Evolutionary conservation across 768 basidiomycete genomes (phyloP).

Genomic region (Polyporus arcularius): DNA sequence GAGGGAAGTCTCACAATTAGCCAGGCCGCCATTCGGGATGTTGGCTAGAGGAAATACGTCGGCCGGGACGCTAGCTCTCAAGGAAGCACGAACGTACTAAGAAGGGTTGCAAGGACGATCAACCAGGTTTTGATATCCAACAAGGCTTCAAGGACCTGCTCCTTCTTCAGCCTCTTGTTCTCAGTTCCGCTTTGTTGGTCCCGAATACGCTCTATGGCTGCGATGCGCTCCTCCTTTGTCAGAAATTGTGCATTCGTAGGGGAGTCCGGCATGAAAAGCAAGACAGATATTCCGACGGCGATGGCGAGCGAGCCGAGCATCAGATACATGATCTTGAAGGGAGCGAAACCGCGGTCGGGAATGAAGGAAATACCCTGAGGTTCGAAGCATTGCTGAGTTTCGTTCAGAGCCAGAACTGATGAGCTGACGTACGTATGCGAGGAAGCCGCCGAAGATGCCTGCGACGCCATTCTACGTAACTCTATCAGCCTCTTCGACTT

Average conservation of each 20-base stretch:
- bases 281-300: slow-evolving; percentile 53
- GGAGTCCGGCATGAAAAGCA: slow-evolving; percentile 67
- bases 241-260: slow-evolving; percentile 61
- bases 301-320: slow-evolving; percentile 63
- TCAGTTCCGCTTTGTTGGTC: slow-evolving; percentile 67
- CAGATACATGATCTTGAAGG: slow-evolving; percentile 65
- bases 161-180: slow-evolving; percentile 61
- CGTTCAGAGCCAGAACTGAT: not conserved
- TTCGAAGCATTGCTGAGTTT: not conserved
- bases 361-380: slow-evolving; percentile 22
- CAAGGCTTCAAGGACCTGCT: slow-evolving; percentile 59
- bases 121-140: slow-evolving; percentile 63
- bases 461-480: slow-evolving; percentile 19
- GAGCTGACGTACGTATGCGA: slow-evolving; percentile 45
- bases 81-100: slow-evolving; percentile 44
- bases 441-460: slow-evolving; percentile 58
- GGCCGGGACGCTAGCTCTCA: not conserved
- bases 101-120: slow-evolving; percentile 59
- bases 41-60: slow-evolving; percentile 43
- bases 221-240: slow-evolving; percentile 59
- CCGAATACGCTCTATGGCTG: slow-evolving; percentile 64
- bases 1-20: slow-evolving; percentile 50
- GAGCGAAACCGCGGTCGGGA: slow-evolving; percentile 36
- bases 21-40: slow-evolving; percentile 69
- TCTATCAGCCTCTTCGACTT: not conserved